Base-by-base conservation (phyloP, 148 eudicot genomes). In the Nepenthes gracilis region DNA sequence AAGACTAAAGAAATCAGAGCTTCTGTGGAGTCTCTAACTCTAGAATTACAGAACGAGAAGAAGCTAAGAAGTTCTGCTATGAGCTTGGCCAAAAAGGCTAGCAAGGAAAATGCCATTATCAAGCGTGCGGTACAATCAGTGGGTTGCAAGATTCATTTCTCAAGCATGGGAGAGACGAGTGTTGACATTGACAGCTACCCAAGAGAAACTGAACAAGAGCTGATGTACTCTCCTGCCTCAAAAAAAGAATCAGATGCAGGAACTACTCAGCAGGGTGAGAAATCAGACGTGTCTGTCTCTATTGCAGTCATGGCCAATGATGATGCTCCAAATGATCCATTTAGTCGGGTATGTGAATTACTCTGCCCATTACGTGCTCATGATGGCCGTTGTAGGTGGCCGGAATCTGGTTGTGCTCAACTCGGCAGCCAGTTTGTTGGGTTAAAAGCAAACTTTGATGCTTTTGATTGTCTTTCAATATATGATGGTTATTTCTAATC, bases 331-430 rank as follows among this genome's bases (percentile, higher is more conserved):
- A 68, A 65, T 10, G 77, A 81, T 64, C 77, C 87, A 8, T 23
- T 79, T 33, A 64, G n/a, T 73, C 75, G 77, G 62, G 68, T 86
- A 64, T 93, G 99, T 75, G 97, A 86, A 64, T 80, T 92, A n/a
- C 68, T 86, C 63, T 93, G 97, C 72, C 95, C 97, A 6, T 69
- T 84, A 35, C 82, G 83, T 9, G 67, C 87, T 1, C 67, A 78
- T 51, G 97, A 89, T 62, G 97, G 99, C 66, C 72, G 68, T 15
- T 94, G 99, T 72, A 73, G 75, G 73, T 94, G 97, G 97, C 97
- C 95, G 6, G 80, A 89, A 64, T 87, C 86, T 66, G 97, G 92
- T 62, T 94, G 99, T 72, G 97, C 99, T 71, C 95, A 85, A 72
- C 55, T 75, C 55, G 80, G 90, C 54, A 89, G 92, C 74, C 95